Percentiles rank a stretch among this genome's conserved stretches.
These are phyloP conservation scores for Bacterosira constricta DNA, from an alignment of 108 stramenopile species.

Conservation along the genomic window DNA sequence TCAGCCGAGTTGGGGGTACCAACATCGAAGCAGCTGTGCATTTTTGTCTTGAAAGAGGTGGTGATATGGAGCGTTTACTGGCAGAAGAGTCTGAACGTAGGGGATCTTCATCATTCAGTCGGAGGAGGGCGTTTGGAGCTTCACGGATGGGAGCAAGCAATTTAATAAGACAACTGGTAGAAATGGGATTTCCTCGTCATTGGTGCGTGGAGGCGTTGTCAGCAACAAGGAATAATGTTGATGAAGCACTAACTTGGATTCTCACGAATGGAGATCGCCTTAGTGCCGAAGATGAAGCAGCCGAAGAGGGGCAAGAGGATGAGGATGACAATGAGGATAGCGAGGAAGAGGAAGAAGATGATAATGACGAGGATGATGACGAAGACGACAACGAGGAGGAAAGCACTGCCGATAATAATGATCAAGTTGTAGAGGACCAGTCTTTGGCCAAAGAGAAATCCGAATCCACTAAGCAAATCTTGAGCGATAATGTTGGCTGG, in stretches of 20 bases:
- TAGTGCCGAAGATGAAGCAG: conserved; percentile 69
- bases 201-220: conserved; percentile 93
- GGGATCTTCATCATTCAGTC: conserved; percentile 33
- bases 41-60: conserved; percentile 93
- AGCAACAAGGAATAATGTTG: conserved; percentile 91
- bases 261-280: conserved; percentile 91
- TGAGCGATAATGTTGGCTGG: conserved; percentile 50
- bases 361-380: conserved; percentile 10
- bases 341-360: conserved; percentile 50
- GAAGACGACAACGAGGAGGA: conserved; percentile 6
- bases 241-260: conserved; percentile 97
- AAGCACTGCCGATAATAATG: conserved; percentile 1
- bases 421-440: not conserved
- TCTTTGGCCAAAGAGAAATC: not conserved
- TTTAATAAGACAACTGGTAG: conserved; percentile 86
- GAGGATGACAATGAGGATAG: conserved; percentile 56
- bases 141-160: conserved; percentile 54
- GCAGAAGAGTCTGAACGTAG: conserved; percentile 73
- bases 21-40: conserved; percentile 95
- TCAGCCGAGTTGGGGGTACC: conserved; percentile 83
- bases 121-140: conserved; percentile 48
- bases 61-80: conserved; percentile 92
- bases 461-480: not conserved
- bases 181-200: conserved; percentile 96
- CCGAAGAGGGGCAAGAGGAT: conserved; percentile 74